Base-by-base conservation (phyloP, 2,329 filamentous ascomycete genomes). In the Colletotrichum sp. region DNA sequence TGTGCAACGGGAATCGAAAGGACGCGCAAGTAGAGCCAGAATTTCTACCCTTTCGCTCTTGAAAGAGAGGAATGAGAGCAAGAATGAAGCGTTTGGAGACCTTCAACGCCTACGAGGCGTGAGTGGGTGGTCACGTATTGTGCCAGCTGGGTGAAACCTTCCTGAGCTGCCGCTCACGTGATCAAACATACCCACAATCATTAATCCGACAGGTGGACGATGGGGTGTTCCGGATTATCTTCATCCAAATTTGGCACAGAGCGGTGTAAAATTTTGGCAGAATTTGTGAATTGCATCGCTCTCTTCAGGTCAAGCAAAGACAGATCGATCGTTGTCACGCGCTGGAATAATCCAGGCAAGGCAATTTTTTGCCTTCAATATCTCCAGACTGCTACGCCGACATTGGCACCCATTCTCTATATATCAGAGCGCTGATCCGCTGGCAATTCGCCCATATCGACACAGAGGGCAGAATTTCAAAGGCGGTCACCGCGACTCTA, bases 251-350 rank as follows among this genome's bases (percentile, higher is more conserved):
- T 55, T 55, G 75, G 74, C 34, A 70, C 34, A 44, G 74, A 82
- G 83, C 84, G 83, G 83, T 85, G 83, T 84, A 80, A 84, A 85
- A 84, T 84, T 86, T 85, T 84, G 84, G 84, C 84, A 86, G 84
- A 86, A 86, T 85, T 79, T 69, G 72, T 78, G 75, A 77, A 78
- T 75, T 39, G 74, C 74, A 74, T 74, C 76, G 74, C 71, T 63
- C 32, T 57, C 39, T 62, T 32, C 55, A 59, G 60, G 66, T 67
- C 72, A 59, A 75, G 64, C 62, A 62, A 63, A 71, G 67, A 34
- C 60, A 59, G 18, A 69, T 69, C 57, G 34, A 36, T 69, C 59
- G 9, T 69, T 69, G 65, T 69, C 71, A 59, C 71, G 49, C 59
- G 49, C 74, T 52, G 65, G 44, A 39, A 69, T 52, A 66, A 74